Conservation (phyloP, 305 asterid species). For the Solanum hybrid region DNA sequence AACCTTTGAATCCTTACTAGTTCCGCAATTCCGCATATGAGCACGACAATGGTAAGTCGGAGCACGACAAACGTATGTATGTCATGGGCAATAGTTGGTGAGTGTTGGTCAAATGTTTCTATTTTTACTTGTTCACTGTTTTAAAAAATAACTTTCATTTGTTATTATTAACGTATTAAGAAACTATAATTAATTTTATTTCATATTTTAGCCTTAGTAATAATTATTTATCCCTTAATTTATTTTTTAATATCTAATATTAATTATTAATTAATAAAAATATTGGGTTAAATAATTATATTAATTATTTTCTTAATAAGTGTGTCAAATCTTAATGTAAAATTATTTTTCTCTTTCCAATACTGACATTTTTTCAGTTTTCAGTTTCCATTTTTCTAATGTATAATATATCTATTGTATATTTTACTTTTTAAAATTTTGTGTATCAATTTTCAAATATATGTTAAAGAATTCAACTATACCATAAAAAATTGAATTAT, state of each 20-base stretch:
- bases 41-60: background rate
- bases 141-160: rapidly evolving
- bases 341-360: background rate
- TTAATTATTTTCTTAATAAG: no score
- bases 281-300: rapidly evolving
- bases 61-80: background rate
- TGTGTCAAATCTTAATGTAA: no score
- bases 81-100: background rate
- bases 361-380: background rate
- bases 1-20: background rate
- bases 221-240: no score
- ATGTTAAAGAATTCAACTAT: background rate
- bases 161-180: background rate
- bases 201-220: no score
- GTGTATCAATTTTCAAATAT: background rate
- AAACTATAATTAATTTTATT: no score
- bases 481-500: background rate
- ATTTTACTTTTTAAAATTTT: background rate
- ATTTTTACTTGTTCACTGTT: no score
- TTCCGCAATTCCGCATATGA: background rate
- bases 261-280: no score
- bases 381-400: background rate
- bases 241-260: no score
- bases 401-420: background rate
- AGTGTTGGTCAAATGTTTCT: background rate